phyloP scores from a whole-genome alignment of 495 filamentous ascomycete species.

The Penicillium parvum region DNA sequence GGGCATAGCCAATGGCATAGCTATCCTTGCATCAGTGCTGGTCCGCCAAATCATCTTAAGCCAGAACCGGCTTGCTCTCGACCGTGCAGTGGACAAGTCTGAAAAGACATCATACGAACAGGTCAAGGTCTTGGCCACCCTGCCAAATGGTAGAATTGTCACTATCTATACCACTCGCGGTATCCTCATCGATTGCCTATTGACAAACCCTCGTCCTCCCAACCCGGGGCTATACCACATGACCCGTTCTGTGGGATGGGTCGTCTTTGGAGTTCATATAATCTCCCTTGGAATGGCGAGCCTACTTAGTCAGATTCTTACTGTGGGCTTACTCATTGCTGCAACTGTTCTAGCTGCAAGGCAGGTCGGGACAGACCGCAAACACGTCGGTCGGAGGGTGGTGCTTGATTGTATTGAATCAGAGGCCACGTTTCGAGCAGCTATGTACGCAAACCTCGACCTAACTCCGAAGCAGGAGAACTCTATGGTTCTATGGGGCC shows the following conservation, averaged over 20 bases:
- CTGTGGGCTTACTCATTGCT: constrained; percentile 8
- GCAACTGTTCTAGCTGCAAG: constrained; percentile 6
- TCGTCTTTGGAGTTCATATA: constrained; percentile 12
- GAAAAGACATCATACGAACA: not conserved
- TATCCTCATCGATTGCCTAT: constrained; percentile 5
- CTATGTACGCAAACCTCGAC: no score
- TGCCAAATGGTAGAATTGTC: constrained; percentile 6
- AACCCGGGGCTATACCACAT: not conserved
- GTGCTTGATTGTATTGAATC: no score
- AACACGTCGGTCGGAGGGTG: no score
- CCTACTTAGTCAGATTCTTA: constrained; percentile 9
- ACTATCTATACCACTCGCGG: constrained; percentile 7
- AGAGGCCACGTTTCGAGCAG: no score
- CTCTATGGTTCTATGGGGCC: no score
- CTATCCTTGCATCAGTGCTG: constrained; percentile 12
- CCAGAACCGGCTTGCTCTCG: constrained; percentile 10
- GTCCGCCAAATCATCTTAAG: constrained; percentile 6
- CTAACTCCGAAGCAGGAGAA: no score
- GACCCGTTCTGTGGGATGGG: constrained; percentile 7
- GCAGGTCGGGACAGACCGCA: no score
- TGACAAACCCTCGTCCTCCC: not conserved
- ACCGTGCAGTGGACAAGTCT: not conserved
- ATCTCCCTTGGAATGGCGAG: constrained; percentile 15
- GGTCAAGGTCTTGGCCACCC: constrained; percentile 8
- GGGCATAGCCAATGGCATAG: constrained; percentile 11